A percentile compares a stretch with the other conserved stretches of the same genome.
phyloP scores from a whole-genome alignment of 805 yeast genomes.

The Kuraishia capsulata region DNA sequence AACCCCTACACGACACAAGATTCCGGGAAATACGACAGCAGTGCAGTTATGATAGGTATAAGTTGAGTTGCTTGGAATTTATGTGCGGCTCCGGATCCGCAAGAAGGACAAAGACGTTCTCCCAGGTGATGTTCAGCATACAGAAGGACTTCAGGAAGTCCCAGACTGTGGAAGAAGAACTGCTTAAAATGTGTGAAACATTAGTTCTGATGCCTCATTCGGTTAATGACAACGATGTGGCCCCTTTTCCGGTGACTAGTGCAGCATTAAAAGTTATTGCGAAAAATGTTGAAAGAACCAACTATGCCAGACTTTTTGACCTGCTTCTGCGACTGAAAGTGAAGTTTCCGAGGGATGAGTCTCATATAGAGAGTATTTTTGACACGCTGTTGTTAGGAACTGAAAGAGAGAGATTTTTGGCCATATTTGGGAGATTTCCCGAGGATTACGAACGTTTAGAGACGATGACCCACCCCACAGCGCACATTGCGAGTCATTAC shows the following conservation, averaged over 20 bases:
- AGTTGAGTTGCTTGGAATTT: neutral
- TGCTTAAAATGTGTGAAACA: neutral
- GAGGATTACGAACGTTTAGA: too few relatives aligned
- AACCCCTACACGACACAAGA: too few relatives aligned
- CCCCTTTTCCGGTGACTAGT: neutral
- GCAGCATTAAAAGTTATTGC: neutral
- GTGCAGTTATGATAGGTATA: neutral
- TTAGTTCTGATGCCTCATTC: neutral
- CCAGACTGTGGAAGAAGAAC: neutral
- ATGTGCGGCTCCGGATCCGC: neutral
- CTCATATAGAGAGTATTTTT: neutral
- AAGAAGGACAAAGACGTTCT: neutral
- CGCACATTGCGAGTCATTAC: neutral
- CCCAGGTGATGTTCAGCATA: neutral
- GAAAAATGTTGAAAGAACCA: neutral
- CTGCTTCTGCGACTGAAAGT: neutral
- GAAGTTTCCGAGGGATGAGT: neutral
- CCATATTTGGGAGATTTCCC: neutral
- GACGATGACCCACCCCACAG: too few relatives aligned
- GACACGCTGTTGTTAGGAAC: neutral
- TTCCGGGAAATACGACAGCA: neutral
- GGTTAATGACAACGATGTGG: neutral
- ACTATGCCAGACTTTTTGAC: neutral
- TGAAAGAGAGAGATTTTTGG: neutral
- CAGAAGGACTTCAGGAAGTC: neutral